Evolutionary conservation across 2,329 filamentous ascomycete species (phyloP).

Genomic region (Tolypocladium nubicola): DNA sequence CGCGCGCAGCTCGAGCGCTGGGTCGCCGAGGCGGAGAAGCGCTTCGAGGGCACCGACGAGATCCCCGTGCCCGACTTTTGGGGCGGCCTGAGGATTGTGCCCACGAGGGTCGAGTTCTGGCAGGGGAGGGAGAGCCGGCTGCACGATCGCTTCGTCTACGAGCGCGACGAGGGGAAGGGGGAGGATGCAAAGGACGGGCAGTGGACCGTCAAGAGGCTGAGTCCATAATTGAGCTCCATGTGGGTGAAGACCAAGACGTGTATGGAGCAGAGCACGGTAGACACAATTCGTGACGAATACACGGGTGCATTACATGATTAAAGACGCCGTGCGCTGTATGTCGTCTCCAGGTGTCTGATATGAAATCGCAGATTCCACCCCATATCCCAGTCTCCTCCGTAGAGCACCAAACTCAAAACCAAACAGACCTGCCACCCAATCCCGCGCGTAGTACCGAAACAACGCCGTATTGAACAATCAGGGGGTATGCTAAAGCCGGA

Average conservation of each 20-base stretch:
- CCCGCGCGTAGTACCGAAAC: not conserved
- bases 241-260: not conserved
- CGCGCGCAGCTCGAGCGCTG: conserved; percentile 64
- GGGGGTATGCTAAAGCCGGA: not conserved
- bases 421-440: not conserved
- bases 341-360: not conserved
- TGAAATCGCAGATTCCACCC: not conserved
- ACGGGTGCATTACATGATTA: not conserved
- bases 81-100: conserved; percentile 81
- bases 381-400: not conserved
- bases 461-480: not conserved
- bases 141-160: conserved; percentile 89
- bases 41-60: conserved; percentile 63
- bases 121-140: conserved; percentile 82
- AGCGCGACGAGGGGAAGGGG: conserved; percentile 38
- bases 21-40: conserved; percentile 66
- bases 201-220: conserved; percentile 65
- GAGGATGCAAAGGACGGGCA: conserved; percentile 20
- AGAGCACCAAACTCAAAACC: not conserved
- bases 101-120: conserved; percentile 89
- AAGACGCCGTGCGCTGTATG: no score
- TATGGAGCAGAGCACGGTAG: not conserved
- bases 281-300: not conserved
- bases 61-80: conserved; percentile 92
- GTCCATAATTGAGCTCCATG: conserved; percentile 40